Evolutionary conservation across 2,329 filamentous ascomycete genomes (phyloP), one percentile per base, ranked within the genome.

Genomic region (Coniochaeta prunicola): DNA sequence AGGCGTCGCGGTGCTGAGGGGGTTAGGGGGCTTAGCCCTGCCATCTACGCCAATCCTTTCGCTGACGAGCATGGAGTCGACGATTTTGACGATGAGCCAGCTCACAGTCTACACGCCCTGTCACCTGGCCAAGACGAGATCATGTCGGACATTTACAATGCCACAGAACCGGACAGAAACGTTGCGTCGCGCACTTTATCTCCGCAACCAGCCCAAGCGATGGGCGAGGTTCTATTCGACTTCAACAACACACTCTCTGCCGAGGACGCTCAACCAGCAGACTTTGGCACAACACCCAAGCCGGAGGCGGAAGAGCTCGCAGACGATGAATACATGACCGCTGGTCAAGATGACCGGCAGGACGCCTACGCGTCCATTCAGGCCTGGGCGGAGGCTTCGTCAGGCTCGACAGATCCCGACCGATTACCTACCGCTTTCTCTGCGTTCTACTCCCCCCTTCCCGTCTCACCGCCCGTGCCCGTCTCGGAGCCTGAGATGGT

Each of bases 311-410:
- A 42, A n/a, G 53, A 59, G 36, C 67, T 76, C 24, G 71, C 65
- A 6, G 69, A 74, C 7, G 73, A 81, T 60, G 80, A 83, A 64
- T 82, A 75, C 69, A 77, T 81, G 74, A 80, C 80, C 0, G 77
- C 80, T 9, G 76, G 78, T 45, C 76, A 81, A 63, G 74, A 78
- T 3, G 72, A 77, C 58, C 70, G 69, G 21, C 68, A 74, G 15
- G 77, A 80, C 15, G 78, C 80, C 1, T 86, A 80, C 66, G 79
- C 80, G 53, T 84, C 82, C 1, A 87, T 87, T 63, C 83, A 87
- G 66, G 85, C 84, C 0, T 87, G 85, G 84, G 84, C 84, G 1
- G 78, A 84, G 63, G 73, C 77, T 59, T 80, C 80, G 4, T 63
- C 64, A 9, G 65, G 63, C 53, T 58, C 59, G 26, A 73, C 30